Evolutionary conservation across 306 rosid species (phyloP), one percentile per base, ranked within the genome.

Genomic region (Sindora glabra): DNA sequence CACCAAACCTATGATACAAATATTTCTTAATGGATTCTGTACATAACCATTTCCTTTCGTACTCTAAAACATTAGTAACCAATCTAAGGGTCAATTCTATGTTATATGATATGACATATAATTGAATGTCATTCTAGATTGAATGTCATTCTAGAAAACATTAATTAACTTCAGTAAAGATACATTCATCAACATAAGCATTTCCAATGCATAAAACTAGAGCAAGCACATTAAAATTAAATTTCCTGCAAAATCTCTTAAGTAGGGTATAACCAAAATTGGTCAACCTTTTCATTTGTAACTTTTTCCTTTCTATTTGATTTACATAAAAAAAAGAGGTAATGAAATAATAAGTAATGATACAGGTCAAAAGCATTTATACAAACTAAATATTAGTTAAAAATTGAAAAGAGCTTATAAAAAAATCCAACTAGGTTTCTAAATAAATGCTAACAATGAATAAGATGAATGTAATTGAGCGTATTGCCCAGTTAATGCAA

Each of bases 371-470:
- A 42, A 39, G 90, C 81, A 56, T 74, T 86, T 42, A 82, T 94
- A 12, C 97, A 94, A 33, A 83, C 79, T 75, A 94, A 74, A 80
- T 86, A 94, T 51, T 84, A 70, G 56, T 69, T 80, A 42, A 86
- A 72, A 47, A 70, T 44, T 15, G 99, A 89, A 32, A 94, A 81
- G 38, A 94, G 50, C 71, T 94, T 94, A 34, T 85, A 94, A 94
- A 55, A 94, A 96, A 18, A 94, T 94, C 97, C 99, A 94, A 62
- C 72, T 57, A n/a, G 99, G 99, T 79, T 77, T 84, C 75, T 89
- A 78, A 59, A 81, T 72, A 63, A 83, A 94, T 25, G 89, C 74
- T 33, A 65, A 85, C 73, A 94, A 82, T 17, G 99, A 94, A 75
- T 87, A 81, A 14, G 99, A 82, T 33, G 99, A 97, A 71, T 94